Base-by-base conservation (phyloP, 1,284 basidiomycete species). In the Agroathelia rolfsii region DNA sequence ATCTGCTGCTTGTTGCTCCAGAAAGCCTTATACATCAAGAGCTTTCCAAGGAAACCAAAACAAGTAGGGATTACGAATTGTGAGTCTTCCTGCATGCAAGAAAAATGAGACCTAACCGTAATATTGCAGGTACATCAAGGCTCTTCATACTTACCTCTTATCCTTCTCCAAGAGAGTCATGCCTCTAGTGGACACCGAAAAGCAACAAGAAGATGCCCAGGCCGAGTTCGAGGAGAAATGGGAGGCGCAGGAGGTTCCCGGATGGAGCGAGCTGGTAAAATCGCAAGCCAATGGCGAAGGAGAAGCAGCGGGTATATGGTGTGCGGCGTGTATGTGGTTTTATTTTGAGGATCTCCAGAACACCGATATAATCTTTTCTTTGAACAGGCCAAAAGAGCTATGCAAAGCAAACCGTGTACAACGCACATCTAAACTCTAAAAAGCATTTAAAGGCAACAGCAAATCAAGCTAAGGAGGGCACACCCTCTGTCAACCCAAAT, bases 381-480 rank as follows among this genome's bases (percentile, higher is more conserved):
- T 13, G 24, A 29, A 37, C 36, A 92, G 88, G 92, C 53, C 86
- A 92, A 55, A 92, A 93, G 51, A 67, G 72, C 41, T 98, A 97
- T 56, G 76, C 93, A 9, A 99, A 97, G 56, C 88, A 96, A 56
- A 96, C 94, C 0, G 95, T 98, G 4, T 98, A 93, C 56, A 89
- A 96, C 48, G 93, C 90, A 4, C 95, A 98, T 53, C 61, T 98
- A 30, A 87, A 77, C 6, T 94, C 90, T 18, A 92, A 89, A 58
- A 96, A 92, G 55, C 95, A 98, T 54, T 64, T 87, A 51, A 98
- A 97, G 57, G 85, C 89, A 8, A 69, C 75, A 8, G 75, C 80
- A 32, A 83, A 82, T 46, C 74, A 84, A 45, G 74, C 72, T 3
- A 53, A 61, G 17, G 68, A 72, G 12, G 68, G 61, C 20, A 60